These are phyloP conservation scores for Glycine soja DNA, from an alignment of 306 rosid genomes.

Conservation along the genomic window DNA sequence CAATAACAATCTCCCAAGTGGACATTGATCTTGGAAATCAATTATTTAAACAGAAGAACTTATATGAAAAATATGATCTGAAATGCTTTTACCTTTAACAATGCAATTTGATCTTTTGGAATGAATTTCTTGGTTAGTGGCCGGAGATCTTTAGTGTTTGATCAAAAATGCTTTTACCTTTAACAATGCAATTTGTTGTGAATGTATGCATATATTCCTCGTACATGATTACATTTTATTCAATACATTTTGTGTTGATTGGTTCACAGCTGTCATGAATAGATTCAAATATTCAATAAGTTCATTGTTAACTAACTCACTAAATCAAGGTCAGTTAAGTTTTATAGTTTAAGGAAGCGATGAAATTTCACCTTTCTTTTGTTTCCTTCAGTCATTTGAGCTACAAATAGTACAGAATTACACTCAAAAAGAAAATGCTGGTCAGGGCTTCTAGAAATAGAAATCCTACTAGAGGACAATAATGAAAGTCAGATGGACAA, in stretches of 20 bases:
- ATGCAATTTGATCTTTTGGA: no score
- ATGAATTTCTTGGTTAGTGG: no score
- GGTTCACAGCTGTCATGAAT: no score
- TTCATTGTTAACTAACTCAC: background rate
- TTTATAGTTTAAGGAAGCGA: conserved; percentile 26
- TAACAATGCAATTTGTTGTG: no score
- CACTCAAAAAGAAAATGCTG: background rate
- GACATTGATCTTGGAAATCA: conserved; percentile 60
- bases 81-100: no score
- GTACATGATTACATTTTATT: no score
- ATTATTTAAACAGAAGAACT: no score
- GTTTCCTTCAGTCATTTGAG: conserved; percentile 3
- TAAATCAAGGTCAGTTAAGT: conserved; percentile 13
- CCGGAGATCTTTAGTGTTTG: no score
- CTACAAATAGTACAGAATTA: background rate
- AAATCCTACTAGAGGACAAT: conserved; percentile 10
- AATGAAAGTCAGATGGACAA: conserved; percentile 15
- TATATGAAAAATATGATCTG: no score
- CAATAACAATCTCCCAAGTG: conserved; percentile 58
- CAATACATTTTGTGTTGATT: no score
- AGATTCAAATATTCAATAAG: background rate
- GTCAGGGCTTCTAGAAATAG: conserved; percentile 9
- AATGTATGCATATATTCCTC: no score
- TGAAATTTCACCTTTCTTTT: background rate
- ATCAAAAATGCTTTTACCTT: no score